A percentile compares a stretch with the other conserved stretches of the same genome.
Conservation (phyloP, 2,329 filamentous ascomycete genomes). For the Diplodia corticola region DNA sequence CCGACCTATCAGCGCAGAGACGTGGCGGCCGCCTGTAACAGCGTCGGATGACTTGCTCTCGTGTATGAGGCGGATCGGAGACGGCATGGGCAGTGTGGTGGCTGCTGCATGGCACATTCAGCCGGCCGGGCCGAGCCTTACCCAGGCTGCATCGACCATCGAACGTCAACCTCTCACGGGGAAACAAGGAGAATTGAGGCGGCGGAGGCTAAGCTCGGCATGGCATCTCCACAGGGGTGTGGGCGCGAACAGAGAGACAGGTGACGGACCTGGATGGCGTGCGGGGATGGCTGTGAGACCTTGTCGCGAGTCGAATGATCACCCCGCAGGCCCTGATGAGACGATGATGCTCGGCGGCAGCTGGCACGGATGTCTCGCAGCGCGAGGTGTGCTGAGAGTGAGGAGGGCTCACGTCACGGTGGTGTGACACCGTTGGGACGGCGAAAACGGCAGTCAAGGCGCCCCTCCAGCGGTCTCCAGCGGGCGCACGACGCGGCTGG, state of each 20-base stretch:
- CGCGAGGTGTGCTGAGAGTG: background rate
- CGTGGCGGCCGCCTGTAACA: background rate
- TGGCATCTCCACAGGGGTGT: constrained; percentile 6
- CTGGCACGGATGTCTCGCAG: constrained; percentile 9
- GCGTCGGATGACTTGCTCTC: constrained; percentile 13
- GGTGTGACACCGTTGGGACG: constrained; percentile 12
- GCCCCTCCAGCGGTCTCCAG: background rate
- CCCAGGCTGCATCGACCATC: constrained; percentile 12
- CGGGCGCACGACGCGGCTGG: background rate
- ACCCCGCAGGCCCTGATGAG: constrained; percentile 16
- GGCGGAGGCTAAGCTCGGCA: background rate
- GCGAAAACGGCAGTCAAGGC: constrained; percentile 10
- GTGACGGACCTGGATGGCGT: background rate
- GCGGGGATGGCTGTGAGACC: constrained; percentile 12
- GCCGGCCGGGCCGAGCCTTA: constrained; percentile 21
- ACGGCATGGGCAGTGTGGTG: background rate
- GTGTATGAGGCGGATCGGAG: constrained; percentile 7
- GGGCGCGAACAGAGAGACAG: background rate
- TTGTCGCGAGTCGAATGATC: constrained; percentile 15
- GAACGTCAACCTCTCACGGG: background rate
- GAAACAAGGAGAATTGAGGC: background rate
- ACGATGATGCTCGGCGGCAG: background rate
- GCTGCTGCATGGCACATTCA: constrained; percentile 11
- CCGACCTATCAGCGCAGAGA: background rate
- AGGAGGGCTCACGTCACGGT: constrained; percentile 21